phyloP scores from a whole-genome alignment of 768 basidiomycete species.

The Termitomyces sp. region DNA sequence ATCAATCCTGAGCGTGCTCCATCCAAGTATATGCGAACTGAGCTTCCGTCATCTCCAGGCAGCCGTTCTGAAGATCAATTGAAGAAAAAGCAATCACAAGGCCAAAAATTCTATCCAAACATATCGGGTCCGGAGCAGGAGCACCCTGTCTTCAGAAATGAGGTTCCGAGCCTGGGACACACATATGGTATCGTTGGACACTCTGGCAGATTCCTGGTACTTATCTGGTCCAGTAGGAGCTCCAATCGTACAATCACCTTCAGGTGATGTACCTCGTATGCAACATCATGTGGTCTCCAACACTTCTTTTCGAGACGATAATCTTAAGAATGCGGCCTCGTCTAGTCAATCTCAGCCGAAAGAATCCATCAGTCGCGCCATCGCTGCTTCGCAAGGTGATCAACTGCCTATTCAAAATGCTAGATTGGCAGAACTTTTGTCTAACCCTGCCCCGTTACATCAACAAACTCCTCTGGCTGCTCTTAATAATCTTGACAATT shows the following conservation, averaged over 20 bases:
- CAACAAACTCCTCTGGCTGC: neutral
- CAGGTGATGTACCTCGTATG: neutral
- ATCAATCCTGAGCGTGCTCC: neutral
- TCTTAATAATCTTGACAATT: neutral
- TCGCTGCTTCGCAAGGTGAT: neutral
- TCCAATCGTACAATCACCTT: neutral
- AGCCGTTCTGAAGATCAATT: neutral
- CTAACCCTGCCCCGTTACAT: conserved; percentile 11
- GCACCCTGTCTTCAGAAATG: neutral
- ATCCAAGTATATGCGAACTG: neutral
- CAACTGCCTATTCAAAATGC: conserved; percentile 24
- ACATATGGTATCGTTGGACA: neutral
- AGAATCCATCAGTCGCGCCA: neutral
- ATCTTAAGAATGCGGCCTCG: neutral
- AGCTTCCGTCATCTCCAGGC: neutral
- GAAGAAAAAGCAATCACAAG: neutral
- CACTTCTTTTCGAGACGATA: neutral
- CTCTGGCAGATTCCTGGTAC: neutral
- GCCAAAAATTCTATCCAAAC: neutral
- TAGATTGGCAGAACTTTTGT: conserved; percentile 28
- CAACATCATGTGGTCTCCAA: neutral
- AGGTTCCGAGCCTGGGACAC: neutral
- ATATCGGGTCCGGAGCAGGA: neutral
- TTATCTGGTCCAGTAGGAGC: neutral
- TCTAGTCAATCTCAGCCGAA: neutral